These are phyloP conservation scores for Spiraea crenata DNA, from an alignment of 331 rosid species.

Conservation along the genomic window DNA sequence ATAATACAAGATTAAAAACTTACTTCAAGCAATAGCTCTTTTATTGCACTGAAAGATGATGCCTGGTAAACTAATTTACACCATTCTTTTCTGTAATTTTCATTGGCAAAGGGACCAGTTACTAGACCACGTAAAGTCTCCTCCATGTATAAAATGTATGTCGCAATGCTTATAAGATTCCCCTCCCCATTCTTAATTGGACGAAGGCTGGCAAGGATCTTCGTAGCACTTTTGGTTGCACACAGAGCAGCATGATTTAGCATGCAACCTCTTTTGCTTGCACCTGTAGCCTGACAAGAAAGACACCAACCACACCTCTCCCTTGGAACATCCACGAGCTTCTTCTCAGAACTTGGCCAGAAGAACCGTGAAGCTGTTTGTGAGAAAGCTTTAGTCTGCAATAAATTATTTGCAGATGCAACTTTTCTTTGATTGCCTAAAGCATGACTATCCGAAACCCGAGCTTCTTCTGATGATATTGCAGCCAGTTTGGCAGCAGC, in stretches of 20 bases:
- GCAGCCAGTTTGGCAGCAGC: conserved; percentile 76
- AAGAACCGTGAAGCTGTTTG: conserved; percentile 80
- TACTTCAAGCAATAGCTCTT: conserved; percentile 72
- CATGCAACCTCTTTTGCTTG: conserved; percentile 98
- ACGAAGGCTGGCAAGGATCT: conserved; percentile 60
- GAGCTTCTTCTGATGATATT: conserved; percentile 77
- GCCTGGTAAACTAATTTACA: conserved; percentile 65
- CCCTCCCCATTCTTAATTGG: conserved; percentile 77
- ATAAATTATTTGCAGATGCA: conserved; percentile 43
- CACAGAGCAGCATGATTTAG: conserved; percentile 82
- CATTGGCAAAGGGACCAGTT: conserved; percentile 71
- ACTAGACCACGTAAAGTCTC: conserved; percentile 71
- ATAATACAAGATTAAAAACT: conserved; percentile 34
- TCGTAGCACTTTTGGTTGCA: conserved; percentile 84
- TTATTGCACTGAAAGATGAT: conserved; percentile 50
- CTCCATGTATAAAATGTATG: conserved; percentile 75
- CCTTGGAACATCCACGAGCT: conserved; percentile 93
- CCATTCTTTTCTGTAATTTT: conserved; percentile 66
- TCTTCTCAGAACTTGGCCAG: conserved; percentile 93
- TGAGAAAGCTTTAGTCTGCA: conserved; percentile 92
- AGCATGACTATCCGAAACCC: conserved; percentile 46
- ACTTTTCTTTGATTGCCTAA: conserved; percentile 60
- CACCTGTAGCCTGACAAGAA: conserved; percentile 72
- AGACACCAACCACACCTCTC: conserved; percentile 99
- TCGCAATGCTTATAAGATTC: conserved; percentile 66